A percentile compares a stretch with the other conserved stretches of the same genome.
Conservation (phyloP, 441 rosid species). For the Flueggea neowawraea region DNA sequence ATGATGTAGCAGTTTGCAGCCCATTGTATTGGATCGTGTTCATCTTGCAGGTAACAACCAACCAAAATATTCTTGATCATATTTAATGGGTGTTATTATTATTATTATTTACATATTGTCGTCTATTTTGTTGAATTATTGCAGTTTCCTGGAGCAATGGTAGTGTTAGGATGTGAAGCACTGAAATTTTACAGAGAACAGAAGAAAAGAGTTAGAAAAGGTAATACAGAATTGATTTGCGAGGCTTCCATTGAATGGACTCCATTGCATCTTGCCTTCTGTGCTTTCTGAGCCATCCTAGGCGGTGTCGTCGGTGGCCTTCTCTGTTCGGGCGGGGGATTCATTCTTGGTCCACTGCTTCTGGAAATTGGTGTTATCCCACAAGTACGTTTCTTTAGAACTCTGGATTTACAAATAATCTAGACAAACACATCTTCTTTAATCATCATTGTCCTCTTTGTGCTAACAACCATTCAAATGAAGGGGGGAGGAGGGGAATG, state of each 20-base stretch:
- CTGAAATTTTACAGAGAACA: slow-evolving; percentile 53
- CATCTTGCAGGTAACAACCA: slow-evolving; percentile 55
- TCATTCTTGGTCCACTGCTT: slow-evolving; percentile 88
- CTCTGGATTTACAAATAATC: too few species aligned
- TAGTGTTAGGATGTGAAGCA: slow-evolving; percentile 67
- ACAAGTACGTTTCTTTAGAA: slow-evolving; percentile 38
- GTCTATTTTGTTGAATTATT: background rate
- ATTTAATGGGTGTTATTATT: background rate
- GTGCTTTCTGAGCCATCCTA: slow-evolving; percentile 72
- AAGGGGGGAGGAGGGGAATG: too few species aligned
- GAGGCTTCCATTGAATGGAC: slow-evolving; percentile 94
- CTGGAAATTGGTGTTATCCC: slow-evolving; percentile 96
- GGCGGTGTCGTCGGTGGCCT: slow-evolving; percentile 94
- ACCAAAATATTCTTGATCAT: too few species aligned
- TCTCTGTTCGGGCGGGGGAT: slow-evolving; percentile 93
- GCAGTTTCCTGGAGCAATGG: slow-evolving; percentile 64
- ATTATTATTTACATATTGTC: background rate
- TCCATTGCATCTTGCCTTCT: slow-evolving; percentile 58
- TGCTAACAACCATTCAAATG: too few species aligned
- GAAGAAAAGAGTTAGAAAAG: slow-evolving; percentile 45
- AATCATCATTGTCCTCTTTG: too few species aligned
- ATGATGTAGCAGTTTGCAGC: slow-evolving; percentile 63
- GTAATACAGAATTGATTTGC: slow-evolving; percentile 57
- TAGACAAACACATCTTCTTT: too few species aligned
- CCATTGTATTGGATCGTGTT: slow-evolving; percentile 73